phyloP scores from a whole-genome alignment of 2,329 filamentous ascomycete species.

The Penicillium palitans region DNA sequence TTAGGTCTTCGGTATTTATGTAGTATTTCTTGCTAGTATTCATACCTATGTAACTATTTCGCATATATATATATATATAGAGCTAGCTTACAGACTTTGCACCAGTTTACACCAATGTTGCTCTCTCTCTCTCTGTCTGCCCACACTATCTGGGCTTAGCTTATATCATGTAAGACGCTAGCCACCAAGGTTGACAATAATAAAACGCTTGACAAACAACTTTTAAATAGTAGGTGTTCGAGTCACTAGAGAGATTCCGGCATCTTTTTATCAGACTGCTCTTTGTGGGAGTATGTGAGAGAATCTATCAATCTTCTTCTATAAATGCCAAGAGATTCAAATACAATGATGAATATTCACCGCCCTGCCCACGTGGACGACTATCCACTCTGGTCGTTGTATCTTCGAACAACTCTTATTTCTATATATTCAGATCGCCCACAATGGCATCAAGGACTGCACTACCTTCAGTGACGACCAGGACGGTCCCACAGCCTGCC shows the following conservation, averaged over 20 bases:
- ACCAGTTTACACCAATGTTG: neutral
- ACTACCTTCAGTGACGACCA: slow-evolving; percentile 25
- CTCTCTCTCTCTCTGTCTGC: neutral
- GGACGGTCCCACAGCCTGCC: slow-evolving; percentile 26
- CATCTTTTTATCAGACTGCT: neutral
- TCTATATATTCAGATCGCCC: slow-evolving; percentile 10
- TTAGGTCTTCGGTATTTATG: neutral
- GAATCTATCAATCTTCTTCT: neutral
- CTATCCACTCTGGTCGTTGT: slow-evolving; percentile 1
- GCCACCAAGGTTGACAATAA: neutral
- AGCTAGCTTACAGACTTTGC: no score
- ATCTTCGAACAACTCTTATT: neutral
- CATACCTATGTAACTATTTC: neutral
- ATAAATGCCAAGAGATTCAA: slow-evolving; percentile 4
- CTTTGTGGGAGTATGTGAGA: neutral
- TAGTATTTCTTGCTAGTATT: no score
- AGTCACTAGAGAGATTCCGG: neutral
- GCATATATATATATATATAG: neutral
- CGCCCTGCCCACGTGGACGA: slow-evolving; percentile 1
- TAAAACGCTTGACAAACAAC: neutral
- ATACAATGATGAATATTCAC: neutral
- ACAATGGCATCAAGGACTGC: slow-evolving; percentile 23
- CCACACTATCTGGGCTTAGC: neutral
- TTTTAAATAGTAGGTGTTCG: neutral
- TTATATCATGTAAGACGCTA: neutral